Evolutionary conservation across 495 filamentous ascomycete genomes (phyloP), one percentile per base, ranked within the genome.

Genomic region (Aspergillus ellipticus): DNA sequence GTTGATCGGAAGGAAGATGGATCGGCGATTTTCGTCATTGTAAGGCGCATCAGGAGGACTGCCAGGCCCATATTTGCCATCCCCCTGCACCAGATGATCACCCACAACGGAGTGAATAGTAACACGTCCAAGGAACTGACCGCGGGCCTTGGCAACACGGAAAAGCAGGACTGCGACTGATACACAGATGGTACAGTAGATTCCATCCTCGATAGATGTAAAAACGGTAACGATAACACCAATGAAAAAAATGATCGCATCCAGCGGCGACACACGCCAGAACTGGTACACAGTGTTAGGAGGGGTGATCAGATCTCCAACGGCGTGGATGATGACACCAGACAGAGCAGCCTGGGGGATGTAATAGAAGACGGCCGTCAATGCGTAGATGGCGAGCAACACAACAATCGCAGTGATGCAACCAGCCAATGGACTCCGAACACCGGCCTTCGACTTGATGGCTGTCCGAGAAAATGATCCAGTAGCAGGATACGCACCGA

Each of bases 401-500:
- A 98, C 94, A 8, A 98, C 84, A 15, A 86, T 17, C 0, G 89
- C 93, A 7, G 94, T 98, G 58, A 97, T 92, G 20, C 93, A 79
- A 74, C 94, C 94, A 8, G 89, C 93, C 53, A 97, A 86, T 0
- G 94, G 94, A 11, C 92, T 96, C 5, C 92, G 86, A 2, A 97
- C 94, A 62, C 94, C 94, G 39, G 95, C 92, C 76, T 97, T 98
- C 1, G 92, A 93, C 72, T 97, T 96, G 77, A 98, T 97, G 22
- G 94, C 94, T 43, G 94, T 98, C 21, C 94, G 87, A 15, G 91
- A 96, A 79, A 98, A 98, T 11, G 95, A 97, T 5, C 94, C 94
- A 24, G 94, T 98, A 0, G 94, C 89, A 2, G 95, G 92, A 61
- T 96, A 98, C 2, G 80, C 94, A 55, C 94, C 94, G 6, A 98